These are phyloP conservation scores for Cutaneotrichosporon spelunceum DNA, from an alignment of 1,284 basidiomycete species.

Conservation along the genomic window DNA sequence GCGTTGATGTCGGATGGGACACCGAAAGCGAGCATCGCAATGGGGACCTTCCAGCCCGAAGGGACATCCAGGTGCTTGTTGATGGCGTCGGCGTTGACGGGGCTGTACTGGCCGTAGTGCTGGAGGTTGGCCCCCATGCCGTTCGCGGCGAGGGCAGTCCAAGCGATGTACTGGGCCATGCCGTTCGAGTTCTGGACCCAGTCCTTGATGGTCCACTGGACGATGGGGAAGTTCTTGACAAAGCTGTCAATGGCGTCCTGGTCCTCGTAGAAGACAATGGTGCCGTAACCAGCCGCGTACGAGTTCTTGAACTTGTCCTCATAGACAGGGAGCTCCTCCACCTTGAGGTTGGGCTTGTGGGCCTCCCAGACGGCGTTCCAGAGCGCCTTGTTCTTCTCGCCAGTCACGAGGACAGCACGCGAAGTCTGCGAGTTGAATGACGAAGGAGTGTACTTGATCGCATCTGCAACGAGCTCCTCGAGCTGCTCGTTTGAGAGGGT, in stretches of 20 bases:
- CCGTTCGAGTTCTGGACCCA: constrained; percentile 25
- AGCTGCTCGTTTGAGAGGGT: constrained; percentile 50
- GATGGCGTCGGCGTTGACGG: constrained; percentile 31
- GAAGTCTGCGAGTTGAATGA: constrained; percentile 54
- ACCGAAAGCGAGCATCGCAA: constrained; percentile 52
- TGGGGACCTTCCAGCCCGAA: constrained; percentile 38
- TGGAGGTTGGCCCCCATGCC: constrained; percentile 51
- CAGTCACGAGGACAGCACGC: constrained; percentile 53
- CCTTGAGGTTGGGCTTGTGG: constrained; percentile 17
- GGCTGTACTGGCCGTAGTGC: constrained; percentile 30
- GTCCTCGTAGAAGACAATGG: constrained; percentile 55
- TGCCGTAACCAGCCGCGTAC: constrained; percentile 53
- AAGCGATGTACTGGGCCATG: constrained; percentile 48
- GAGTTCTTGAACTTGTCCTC: constrained; percentile 37
- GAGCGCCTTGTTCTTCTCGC: constrained; percentile 50
- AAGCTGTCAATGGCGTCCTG: constrained; percentile 51
- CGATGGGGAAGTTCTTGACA: constrained; percentile 48
- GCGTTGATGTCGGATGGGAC: constrained; percentile 18
- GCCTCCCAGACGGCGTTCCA: constrained; percentile 49
- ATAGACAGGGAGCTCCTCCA: constrained; percentile 17
- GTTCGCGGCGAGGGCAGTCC: constrained; percentile 48
- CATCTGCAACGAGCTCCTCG: constrained; percentile 49
- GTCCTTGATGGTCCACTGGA: constrained; percentile 16
- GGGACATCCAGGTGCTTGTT: constrained; percentile 42
- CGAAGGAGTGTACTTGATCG: constrained; percentile 53